phyloP scores from a whole-genome alignment of 2,329 filamentous ascomycete genomes.

The Claviceps paspali region DNA sequence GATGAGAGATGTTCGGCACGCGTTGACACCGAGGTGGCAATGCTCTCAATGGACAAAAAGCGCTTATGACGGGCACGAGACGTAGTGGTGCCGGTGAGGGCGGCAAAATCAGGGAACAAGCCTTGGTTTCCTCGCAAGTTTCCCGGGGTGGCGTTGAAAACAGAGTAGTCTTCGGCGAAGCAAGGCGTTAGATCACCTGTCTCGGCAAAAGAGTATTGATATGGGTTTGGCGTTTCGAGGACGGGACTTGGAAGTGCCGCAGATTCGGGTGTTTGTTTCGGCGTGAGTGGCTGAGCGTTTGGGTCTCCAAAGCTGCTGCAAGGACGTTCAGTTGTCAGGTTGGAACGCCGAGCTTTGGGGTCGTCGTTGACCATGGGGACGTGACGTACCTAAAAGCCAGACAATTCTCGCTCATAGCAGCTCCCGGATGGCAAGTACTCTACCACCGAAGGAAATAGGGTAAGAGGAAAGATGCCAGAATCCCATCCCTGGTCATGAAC shows the following conservation, averaged over 20 bases:
- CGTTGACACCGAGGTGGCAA: slow-evolving; percentile 37
- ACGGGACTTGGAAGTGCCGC: slow-evolving; percentile 36
- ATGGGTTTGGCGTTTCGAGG: slow-evolving; percentile 40
- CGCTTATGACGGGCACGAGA: slow-evolving; percentile 28
- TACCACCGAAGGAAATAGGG: too few species aligned
- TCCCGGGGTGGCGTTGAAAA: slow-evolving; percentile 49
- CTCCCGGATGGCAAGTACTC: slow-evolving; percentile 9
- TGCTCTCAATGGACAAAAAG: slow-evolving; percentile 32
- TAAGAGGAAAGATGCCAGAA: too few species aligned
- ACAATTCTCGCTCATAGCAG: slow-evolving; percentile 51
- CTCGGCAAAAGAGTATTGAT: slow-evolving; percentile 31
- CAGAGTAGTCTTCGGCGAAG: slow-evolving; percentile 50
- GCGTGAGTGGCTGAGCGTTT: slow-evolving; percentile 45
- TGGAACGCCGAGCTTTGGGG: slow-evolving; percentile 3
- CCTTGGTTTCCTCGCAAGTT: slow-evolving; percentile 34
- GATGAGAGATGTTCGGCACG: slow-evolving; percentile 48
- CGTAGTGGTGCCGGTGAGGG: slow-evolving; percentile 20
- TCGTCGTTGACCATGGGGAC: background rate
- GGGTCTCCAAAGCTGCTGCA: slow-evolving; percentile 43
- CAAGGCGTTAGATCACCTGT: slow-evolving; percentile 41
- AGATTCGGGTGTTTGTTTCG: slow-evolving; percentile 41
- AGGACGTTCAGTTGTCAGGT: slow-evolving; percentile 6
- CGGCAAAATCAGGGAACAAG: slow-evolving; percentile 29
- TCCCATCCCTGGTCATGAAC: too few species aligned
- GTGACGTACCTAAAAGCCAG: slow-evolving; percentile 36